phyloP scores from a whole-genome alignment of 1,284 basidiomycete species.

The Pseudozyma flocculosa region DNA sequence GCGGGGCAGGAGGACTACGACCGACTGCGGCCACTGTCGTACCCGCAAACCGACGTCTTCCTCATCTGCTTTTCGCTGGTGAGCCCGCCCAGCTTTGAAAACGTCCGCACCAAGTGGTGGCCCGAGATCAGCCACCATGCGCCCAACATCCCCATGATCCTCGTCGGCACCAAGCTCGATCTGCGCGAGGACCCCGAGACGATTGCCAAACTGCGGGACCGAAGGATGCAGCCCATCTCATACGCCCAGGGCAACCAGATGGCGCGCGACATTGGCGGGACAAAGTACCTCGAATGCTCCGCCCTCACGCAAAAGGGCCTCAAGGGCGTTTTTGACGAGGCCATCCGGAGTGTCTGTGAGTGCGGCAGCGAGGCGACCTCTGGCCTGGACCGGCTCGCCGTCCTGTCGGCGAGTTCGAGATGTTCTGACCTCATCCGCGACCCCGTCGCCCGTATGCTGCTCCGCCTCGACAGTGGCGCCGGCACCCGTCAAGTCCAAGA shows the following conservation, averaged over 20 bases:
- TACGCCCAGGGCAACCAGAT: slow-evolving; percentile 87
- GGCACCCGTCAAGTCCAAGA: slow-evolving; percentile 50
- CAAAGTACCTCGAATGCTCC: slow-evolving; percentile 92
- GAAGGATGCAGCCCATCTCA: slow-evolving; percentile 89
- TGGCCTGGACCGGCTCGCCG: background rate
- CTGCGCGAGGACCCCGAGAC: slow-evolving; percentile 89
- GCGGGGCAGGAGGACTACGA: slow-evolving; percentile 68
- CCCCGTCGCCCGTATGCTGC: background rate
- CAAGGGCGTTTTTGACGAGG: slow-evolving; percentile 57
- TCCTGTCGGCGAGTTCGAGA: background rate
- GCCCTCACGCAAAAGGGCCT: slow-evolving; percentile 89
- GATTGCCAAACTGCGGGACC: slow-evolving; percentile 87
- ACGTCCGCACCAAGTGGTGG: slow-evolving; percentile 85
- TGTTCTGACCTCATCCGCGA: background rate
- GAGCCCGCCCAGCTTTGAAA: slow-evolving; percentile 95
- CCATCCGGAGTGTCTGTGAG: slow-evolving; percentile 49
- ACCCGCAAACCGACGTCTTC: slow-evolving; percentile 99
- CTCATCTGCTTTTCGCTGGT: slow-evolving; percentile 98
- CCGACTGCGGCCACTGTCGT: slow-evolving; percentile 92
- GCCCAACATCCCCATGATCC: slow-evolving; percentile 83
- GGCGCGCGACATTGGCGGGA: slow-evolving; percentile 87
- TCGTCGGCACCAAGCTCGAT: slow-evolving; percentile 98
- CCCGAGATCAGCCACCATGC: slow-evolving; percentile 74
- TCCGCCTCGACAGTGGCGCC: slow-evolving; percentile 34
- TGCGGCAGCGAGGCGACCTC: background rate